phyloP scores from a whole-genome alignment of 139 green algal genomes.

The Closterium sp. region DNA sequence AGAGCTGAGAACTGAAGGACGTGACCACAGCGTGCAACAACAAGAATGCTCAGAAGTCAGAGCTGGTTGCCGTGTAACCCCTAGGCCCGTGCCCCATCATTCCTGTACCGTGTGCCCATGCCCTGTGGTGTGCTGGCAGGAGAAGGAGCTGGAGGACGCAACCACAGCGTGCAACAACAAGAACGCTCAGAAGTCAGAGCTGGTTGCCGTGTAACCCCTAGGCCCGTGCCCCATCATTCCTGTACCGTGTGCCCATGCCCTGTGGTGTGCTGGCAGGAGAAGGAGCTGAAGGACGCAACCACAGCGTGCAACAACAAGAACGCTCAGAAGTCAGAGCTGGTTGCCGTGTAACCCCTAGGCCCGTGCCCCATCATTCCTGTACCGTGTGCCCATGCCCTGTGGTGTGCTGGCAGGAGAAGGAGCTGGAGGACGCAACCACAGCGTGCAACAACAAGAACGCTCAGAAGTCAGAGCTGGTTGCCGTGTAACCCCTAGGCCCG shows the following conservation, averaged over 20 bases:
- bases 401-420: slow-evolving; percentile 35
- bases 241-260: no score
- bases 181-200: slow-evolving; percentile 26
- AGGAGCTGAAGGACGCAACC: slow-evolving; percentile 26
- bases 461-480: slow-evolving; percentile 40
- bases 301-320: slow-evolving; percentile 18
- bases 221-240: no score
- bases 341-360: neutral
- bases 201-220: slow-evolving; percentile 19
- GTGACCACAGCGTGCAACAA: slow-evolving; percentile 18
- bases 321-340: slow-evolving; percentile 33
- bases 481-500: neutral
- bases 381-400: neutral
- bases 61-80: slow-evolving; percentile 26
- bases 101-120: no score
- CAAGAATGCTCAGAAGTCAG: slow-evolving; percentile 27
- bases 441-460: slow-evolving; percentile 18
- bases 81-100: no score
- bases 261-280: no score
- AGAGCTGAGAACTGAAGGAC: slow-evolving; percentile 42
- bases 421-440: slow-evolving; percentile 16
- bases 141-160: slow-evolving; percentile 40
- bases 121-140: no score
- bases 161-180: slow-evolving; percentile 25
- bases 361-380: no score